These are phyloP conservation scores for Phytophthora melonis DNA, from an alignment of 352 stramenopile species.

Conservation along the genomic window DNA sequence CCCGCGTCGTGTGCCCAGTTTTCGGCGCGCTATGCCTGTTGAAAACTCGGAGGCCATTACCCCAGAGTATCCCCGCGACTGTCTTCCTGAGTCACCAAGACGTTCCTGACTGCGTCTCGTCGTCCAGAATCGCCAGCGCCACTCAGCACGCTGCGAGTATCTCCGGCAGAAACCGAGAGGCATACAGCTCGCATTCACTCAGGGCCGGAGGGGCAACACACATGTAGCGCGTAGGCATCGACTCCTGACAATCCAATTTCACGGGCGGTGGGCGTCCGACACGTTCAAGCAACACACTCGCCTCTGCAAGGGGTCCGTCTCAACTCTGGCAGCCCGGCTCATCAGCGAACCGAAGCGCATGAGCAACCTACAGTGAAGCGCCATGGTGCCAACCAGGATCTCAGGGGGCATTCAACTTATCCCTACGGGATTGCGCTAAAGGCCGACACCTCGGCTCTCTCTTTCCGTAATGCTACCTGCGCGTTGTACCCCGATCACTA, in stretches of 20 bases:
- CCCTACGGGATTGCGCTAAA: too few species aligned
- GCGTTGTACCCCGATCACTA: too few species aligned
- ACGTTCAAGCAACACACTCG: constrained; percentile 16
- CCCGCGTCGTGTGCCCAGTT: constrained; percentile 1
- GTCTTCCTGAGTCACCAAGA: background rate
- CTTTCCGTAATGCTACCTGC: too few species aligned
- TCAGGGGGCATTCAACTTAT: background rate
- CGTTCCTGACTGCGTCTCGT: background rate
- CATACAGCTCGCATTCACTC: constrained; percentile 8
- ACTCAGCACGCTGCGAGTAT: background rate
- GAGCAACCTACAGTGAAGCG: constrained; percentile 2
- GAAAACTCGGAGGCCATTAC: background rate
- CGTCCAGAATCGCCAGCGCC: background rate
- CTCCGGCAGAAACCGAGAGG: background rate
- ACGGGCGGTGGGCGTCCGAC: constrained; percentile 18
- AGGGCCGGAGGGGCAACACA: constrained; percentile 7
- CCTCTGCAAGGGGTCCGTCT: constrained; percentile 10
- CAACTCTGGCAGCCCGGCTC: background rate
- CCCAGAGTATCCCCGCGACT: background rate
- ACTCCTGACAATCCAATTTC: constrained; percentile 22
- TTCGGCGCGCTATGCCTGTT: background rate
- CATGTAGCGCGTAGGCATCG: background rate
- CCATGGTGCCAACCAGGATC: background rate
- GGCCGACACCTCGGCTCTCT: too few species aligned
- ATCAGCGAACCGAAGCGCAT: constrained; percentile 1